A percentile compares a stretch with the other conserved stretches of the same genome.
These are phyloP conservation scores for Phoenix dactylifera DNA, from an alignment of 176 grass and related monocot species.

Conservation along the genomic window DNA sequence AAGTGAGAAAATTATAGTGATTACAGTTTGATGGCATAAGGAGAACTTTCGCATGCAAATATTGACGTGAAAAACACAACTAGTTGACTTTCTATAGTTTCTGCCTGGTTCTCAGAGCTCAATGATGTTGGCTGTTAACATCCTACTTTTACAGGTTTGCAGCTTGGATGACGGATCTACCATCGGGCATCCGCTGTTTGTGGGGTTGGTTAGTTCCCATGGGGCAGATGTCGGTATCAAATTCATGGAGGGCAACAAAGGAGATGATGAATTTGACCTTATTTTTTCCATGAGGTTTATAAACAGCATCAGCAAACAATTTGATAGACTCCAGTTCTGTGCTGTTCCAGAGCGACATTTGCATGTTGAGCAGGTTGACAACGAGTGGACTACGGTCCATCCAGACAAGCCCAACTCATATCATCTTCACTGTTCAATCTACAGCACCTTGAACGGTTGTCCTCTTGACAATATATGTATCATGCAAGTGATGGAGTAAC, in stretches of 20 bases:
- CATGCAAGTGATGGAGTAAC: slow-evolving; percentile 43
- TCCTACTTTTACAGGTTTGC: slow-evolving; percentile 43
- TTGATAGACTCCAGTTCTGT: slow-evolving; percentile 41
- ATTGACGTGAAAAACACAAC: too few relatives aligned
- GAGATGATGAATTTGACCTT: slow-evolving; percentile 31
- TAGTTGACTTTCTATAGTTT: too few relatives aligned
- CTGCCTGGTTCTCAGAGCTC: too few relatives aligned
- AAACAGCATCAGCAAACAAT: slow-evolving; percentile 56
- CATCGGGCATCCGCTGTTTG: slow-evolving; percentile 51
- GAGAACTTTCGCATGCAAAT: too few relatives aligned
- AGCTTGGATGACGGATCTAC: slow-evolving; percentile 30
- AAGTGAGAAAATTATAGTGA: too few relatives aligned
- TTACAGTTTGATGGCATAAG: too few relatives aligned
- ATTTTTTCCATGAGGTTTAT: slow-evolving; percentile 64
- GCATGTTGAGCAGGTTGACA: slow-evolving; percentile 33
- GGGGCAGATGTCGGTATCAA: slow-evolving; percentile 45
- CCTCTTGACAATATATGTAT: slow-evolving; percentile 38
- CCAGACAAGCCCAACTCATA: slow-evolving; percentile 38
- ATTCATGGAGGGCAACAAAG: slow-evolving; percentile 22
- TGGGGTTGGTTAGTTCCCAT: slow-evolving; percentile 38
- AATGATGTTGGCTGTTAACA: too few relatives aligned
- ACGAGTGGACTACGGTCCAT: slow-evolving; percentile 32
- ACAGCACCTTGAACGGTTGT: slow-evolving; percentile 33
- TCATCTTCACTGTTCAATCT: slow-evolving; percentile 35
- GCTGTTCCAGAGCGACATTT: slow-evolving; percentile 31